phyloP scores from a whole-genome alignment of 2,329 filamentous ascomycete species.

The Pyrenophora graminea region DNA sequence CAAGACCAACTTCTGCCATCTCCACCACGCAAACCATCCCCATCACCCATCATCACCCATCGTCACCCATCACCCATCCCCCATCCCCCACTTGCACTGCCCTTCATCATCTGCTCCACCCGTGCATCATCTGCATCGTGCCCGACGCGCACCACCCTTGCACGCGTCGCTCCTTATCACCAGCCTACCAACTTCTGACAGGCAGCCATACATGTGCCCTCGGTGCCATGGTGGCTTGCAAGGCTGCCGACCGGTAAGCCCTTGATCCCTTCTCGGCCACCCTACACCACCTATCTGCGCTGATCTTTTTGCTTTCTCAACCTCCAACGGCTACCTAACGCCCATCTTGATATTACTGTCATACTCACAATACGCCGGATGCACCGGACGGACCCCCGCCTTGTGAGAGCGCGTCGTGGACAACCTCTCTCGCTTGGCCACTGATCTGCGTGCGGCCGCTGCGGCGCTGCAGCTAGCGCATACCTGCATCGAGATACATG shows the following conservation, averaged over 20 bases:
- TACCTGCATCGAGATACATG: constrained; percentile 14
- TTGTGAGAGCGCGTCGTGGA: constrained; percentile 26
- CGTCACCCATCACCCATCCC: neutral
- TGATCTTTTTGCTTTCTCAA: neutral
- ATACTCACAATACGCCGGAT: constrained; percentile 14
- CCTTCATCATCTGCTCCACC: neutral
- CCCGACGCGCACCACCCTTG: neutral
- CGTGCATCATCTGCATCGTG: neutral
- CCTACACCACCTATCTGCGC: constrained; percentile 13
- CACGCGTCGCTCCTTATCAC: constrained; percentile 8
- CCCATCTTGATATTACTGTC: neutral
- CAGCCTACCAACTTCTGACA: constrained; percentile 25
- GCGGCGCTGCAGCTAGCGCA: constrained; percentile 38
- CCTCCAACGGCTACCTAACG: constrained; percentile 2
- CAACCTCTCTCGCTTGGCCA: constrained; percentile 34
- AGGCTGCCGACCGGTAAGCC: constrained; percentile 20
- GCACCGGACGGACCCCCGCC: constrained; percentile 27
- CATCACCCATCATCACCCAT: neutral
- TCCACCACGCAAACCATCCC: neutral
- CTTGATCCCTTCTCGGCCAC: constrained; percentile 10
- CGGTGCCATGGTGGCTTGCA: constrained; percentile 20
- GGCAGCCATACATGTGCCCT: constrained; percentile 15
- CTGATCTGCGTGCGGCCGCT: constrained; percentile 43
- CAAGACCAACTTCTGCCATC: constrained; percentile 11
- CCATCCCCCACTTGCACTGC: neutral